Evolutionary conservation across 257 asterid genomes (phyloP), one percentile per base, ranked within the genome.

Genomic region (Solanum medicagineum): DNA sequence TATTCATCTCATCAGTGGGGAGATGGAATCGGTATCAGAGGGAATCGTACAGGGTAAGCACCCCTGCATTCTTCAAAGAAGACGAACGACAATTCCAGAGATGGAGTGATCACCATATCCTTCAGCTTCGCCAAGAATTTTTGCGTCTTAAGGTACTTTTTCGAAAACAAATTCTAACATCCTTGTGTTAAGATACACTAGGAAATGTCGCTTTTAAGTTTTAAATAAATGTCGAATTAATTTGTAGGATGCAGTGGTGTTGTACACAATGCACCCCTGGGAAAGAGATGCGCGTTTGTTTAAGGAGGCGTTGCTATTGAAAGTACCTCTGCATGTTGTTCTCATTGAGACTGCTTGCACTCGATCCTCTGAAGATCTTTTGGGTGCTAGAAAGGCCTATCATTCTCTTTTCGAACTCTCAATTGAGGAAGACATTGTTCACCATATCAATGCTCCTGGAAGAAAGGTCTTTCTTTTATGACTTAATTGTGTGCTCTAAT

Each of bases 191-290:
- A 49, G 14, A 24, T 49, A 24, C 15, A 36, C 42, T 36, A n/a
- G 4, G 8, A 60, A 60, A 60, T 60, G 68, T 60, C 4, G 32
- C 22, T n/a, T 9, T 59, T 4, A 59, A 0, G 11, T 71, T 5
- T 19, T 15, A 66, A 29, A 29, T 66, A 6, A 73, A 22, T 22
- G 36, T 3, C 4, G 3, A 22, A 8, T 47, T 74, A 22, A 47
- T 79, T 36, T 47, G 85, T 57, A 93, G 98, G 96, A 95, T 8
- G 98, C 97, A 8, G 94, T 93, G 49, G 94, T 95, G 85, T 86
- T 93, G 1, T 94, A 97, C 91, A 91, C 95, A 2, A 93, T 94
- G 98, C 98, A 95, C 85, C 98, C 98, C 0, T 94, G 98, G 97
- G 99, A 95, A 90, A 92, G 99, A 86, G 99, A 95, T 82, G 95